phyloP scores from a whole-genome alignment of 139 green algal genomes.

The Deuterostichococcus epilithicus region DNA sequence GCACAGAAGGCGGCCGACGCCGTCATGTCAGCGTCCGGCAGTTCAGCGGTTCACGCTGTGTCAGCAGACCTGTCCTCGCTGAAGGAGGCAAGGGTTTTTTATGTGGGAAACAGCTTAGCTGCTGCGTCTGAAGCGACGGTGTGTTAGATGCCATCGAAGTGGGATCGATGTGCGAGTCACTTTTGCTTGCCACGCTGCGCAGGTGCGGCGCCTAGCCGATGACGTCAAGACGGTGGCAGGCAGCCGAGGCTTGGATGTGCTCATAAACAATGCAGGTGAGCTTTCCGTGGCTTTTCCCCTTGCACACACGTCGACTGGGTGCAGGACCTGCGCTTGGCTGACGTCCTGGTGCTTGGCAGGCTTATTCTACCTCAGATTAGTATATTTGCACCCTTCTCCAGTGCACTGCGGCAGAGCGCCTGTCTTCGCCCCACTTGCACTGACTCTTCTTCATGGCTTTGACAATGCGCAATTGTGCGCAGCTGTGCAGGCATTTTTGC shows the following conservation, averaged over 20 bases:
- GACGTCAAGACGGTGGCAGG: constrained; percentile 17
- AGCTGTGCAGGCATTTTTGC: constrained; percentile 38
- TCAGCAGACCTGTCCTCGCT: constrained; percentile 45
- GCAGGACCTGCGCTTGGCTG: too few relatives aligned
- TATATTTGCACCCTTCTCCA: neutral
- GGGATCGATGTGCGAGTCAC: too few relatives aligned
- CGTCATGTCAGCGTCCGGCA: neutral
- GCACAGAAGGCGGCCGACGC: neutral
- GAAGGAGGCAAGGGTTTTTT: too few relatives aligned
- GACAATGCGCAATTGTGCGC: neutral
- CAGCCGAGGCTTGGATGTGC: constrained; percentile 3
- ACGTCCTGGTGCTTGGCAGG: too few relatives aligned
- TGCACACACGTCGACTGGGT: too few relatives aligned
- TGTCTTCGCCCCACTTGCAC: neutral
- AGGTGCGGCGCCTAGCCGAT: constrained; percentile 35
- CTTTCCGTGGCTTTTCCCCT: too few relatives aligned
- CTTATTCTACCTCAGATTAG: too few relatives aligned
- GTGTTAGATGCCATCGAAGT: too few relatives aligned
- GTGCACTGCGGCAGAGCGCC: too few relatives aligned
- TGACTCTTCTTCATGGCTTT: neutral
- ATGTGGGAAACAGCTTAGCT: too few relatives aligned
- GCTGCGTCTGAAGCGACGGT: too few relatives aligned
- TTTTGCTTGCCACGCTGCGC: too few relatives aligned
- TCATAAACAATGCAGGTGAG: constrained; percentile 63
- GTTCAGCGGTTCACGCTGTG: constrained; percentile 10